Evolutionary conservation across 768 basidiomycete genomes (phyloP).

Genomic region (Botryobasidium botryosum): DNA sequence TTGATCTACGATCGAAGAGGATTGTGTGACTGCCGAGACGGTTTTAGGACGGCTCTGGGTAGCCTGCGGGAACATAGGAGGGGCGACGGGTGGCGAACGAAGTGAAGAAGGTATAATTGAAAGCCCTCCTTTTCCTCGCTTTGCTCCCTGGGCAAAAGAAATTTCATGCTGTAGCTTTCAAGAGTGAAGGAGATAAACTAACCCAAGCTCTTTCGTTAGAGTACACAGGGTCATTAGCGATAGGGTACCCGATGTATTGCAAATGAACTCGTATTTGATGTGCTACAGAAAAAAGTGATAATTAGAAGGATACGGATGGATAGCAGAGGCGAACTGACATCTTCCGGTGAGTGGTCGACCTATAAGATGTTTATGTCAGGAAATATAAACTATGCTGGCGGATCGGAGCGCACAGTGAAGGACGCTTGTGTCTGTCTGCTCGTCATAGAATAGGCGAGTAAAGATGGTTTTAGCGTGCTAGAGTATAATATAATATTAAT

Average conservation of each 20-base stretch:
- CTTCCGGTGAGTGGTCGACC: conserved; percentile 83
- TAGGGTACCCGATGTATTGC: conserved; percentile 83
- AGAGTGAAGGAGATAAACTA: background rate
- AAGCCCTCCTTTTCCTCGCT: conserved; percentile 9
- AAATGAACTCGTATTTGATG: conserved; percentile 97
- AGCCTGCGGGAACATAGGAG: background rate
- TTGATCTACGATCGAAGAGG: background rate
- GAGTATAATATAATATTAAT: too few relatives aligned
- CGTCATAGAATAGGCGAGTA: conserved; percentile 64
- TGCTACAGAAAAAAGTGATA: conserved; percentile 30
- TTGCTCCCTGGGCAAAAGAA: conserved; percentile 10
- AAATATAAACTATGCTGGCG: background rate
- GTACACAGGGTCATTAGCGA: conserved; percentile 93
- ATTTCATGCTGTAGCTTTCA: background rate
- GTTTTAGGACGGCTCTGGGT: conserved; percentile 8
- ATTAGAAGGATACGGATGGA: background rate
- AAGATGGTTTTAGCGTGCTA: conserved; percentile 85
- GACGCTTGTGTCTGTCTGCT: conserved; percentile 64
- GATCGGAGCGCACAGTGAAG: conserved; percentile 45
- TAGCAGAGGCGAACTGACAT: conserved; percentile 36
- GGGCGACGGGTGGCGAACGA: conserved; percentile 1
- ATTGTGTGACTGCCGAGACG: background rate
- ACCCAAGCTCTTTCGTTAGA: conserved; percentile 35
- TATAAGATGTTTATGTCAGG: conserved; percentile 17
- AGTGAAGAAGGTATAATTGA: conserved; percentile 9